Base-by-base conservation (phyloP, 441 rosid species). In the Iberis amara region DNA sequence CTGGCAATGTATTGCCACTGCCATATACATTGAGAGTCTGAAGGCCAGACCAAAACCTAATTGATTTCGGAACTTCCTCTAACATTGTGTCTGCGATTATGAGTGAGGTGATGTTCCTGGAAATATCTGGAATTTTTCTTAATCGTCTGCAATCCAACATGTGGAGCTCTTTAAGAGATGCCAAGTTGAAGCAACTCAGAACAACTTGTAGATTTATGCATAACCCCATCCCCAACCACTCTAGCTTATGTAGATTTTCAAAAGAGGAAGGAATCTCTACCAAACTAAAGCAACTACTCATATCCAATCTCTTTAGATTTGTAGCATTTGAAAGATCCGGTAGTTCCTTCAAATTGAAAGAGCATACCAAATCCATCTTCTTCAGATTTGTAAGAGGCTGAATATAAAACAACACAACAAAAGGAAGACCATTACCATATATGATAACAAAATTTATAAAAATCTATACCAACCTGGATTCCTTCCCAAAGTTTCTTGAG, bases 281-380 rank as follows among this genome's bases (percentile, higher is more conserved):
- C 35, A 46, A 31, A 11, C 36, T 21, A 0, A 0, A 0, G 52
- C 76, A 71, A 15, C 4, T 0, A 3, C 1, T 1, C 3, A 72
- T 5, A 2, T 33, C 15, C 23, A 72, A 9, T 0, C 0, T 11
- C 23, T 58, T 21, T 1, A 58, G 55, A 3, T 39, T 58, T 9
- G 12, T 18, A 11, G 33, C 50, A 9, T 50, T 72, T 60, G 4
- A 70, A 49, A 61, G 58, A 38, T 72, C 39, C 0, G 75, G 79
- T 10, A 59, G 32, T 39, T 42, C 33, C 7, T 27, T 27, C 7
- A 79, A 42, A 12, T 18, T 2, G 3, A 1, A 0, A 0, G 66
- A 74, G 0, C 15, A 0, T 1, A 7, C 23, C 23, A 76, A 58
- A 23, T 46, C 11, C 12, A 76, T 32, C 44, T 26, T 37, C 55